phyloP scores from a whole-genome alignment of 352 stramenopile species.

The Pilasporangium apinafurcum region DNA sequence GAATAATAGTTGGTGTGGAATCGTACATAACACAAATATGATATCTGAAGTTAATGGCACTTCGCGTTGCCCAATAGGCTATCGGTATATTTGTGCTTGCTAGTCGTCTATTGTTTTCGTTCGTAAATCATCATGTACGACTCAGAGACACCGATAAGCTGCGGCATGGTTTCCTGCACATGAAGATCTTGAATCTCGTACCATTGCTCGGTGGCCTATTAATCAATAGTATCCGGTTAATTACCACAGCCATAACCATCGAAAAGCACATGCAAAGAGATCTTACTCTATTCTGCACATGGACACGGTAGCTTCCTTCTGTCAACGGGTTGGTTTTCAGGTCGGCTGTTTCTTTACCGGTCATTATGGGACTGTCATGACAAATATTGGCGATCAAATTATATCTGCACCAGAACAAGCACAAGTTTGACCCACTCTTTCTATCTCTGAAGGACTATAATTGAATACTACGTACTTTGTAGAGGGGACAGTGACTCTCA shows the following conservation, averaged over 20 bases:
- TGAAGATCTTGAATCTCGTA: constrained; percentile 99
- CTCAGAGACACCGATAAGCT: constrained; percentile 97
- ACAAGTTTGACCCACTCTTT: constrained; percentile 2
- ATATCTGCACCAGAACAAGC: constrained; percentile 80
- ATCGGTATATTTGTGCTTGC: not conserved
- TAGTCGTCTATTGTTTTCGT: constrained; percentile 47
- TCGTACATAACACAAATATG: too few relatives aligned
- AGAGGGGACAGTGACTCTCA: constrained; percentile 40
- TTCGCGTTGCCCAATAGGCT: not conserved
- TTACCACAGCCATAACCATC: not conserved
- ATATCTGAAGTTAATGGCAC: too few relatives aligned
- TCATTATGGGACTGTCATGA: constrained; percentile 92
- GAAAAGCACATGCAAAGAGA: not conserved
- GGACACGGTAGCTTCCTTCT: constrained; percentile 95
- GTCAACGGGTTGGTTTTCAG: constrained; percentile 90
- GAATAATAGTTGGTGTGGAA: not conserved
- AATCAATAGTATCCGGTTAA: too few relatives aligned
- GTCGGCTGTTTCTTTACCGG: constrained; percentile 85
- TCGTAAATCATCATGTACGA: constrained; percentile 91
- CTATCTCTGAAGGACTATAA: constrained; percentile 1
- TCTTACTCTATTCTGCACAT: constrained; percentile 92
- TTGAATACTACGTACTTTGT: constrained; percentile 40
- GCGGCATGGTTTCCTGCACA: constrained; percentile 96
- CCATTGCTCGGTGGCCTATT: constrained; percentile 92
- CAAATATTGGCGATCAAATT: constrained; percentile 98